A percentile compares a stretch with the other conserved stretches of the same genome.
phyloP scores from a whole-genome alignment of 2,329 filamentous ascomycete genomes.

The Calonectria hongkongensis region DNA sequence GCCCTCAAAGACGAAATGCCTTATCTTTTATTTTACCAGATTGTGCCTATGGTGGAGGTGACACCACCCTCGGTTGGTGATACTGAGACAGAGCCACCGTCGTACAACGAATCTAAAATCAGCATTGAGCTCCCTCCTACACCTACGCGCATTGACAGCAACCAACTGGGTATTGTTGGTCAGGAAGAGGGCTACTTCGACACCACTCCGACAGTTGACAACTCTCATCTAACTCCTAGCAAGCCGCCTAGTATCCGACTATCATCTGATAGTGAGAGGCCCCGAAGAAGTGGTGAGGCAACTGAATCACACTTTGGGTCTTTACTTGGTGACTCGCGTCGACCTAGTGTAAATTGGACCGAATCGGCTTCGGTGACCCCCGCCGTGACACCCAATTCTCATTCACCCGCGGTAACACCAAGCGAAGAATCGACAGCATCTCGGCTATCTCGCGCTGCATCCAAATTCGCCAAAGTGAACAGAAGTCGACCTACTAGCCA shows the following conservation, averaged over 20 bases:
- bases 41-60: constrained; percentile 88
- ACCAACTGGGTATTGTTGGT: constrained; percentile 42
- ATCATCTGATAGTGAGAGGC: constrained; percentile 72
- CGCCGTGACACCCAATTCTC: constrained; percentile 59
- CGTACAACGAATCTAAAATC: constrained; percentile 73
- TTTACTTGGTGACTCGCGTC: constrained; percentile 63
- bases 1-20: constrained; percentile 91
- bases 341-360: constrained; percentile 70
- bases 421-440: constrained; percentile 73
- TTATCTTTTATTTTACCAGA: constrained; percentile 96
- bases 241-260: constrained; percentile 72
- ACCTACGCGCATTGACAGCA: constrained; percentile 44
- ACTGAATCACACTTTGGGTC: constrained; percentile 55
- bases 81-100: constrained; percentile 72
- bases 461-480: constrained; percentile 69
- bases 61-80: constrained; percentile 68
- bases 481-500: constrained; percentile 76
- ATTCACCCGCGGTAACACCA: constrained; percentile 64
- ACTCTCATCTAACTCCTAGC: constrained; percentile 50
- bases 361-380: constrained; percentile 66
- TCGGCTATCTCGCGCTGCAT: constrained; percentile 74
- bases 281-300: constrained; percentile 67
- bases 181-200: constrained; percentile 55
- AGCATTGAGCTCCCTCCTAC: constrained; percentile 61
- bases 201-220: constrained; percentile 49